phyloP scores from a whole-genome alignment of 1,284 basidiomycete genomes.

The Rhodotorula sp. region DNA sequence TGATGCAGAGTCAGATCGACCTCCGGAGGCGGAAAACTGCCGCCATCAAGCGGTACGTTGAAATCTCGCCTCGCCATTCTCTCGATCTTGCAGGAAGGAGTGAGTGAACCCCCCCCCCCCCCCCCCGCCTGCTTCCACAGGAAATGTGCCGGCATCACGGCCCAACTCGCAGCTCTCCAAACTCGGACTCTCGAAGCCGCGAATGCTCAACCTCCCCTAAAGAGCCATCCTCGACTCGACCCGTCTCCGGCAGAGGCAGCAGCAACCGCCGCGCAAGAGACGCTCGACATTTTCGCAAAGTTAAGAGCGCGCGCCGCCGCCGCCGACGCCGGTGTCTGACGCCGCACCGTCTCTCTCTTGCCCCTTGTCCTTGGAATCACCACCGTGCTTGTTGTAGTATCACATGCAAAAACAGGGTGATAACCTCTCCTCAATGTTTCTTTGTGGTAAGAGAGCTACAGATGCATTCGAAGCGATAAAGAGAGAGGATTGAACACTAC shows the following conservation, averaged over 20 bases:
- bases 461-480: background rate
- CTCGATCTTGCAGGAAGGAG: too few species aligned
- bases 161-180: conserved; percentile 6
- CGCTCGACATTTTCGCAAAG: conserved; percentile 4
- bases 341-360: too few species aligned
- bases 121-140: background rate
- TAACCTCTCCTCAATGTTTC: background rate
- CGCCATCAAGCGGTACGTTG: conserved; percentile 37
- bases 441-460: background rate
- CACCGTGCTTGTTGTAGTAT: background rate
- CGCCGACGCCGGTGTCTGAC: background rate
- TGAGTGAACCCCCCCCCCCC: background rate
- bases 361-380: too few species aligned
- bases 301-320: background rate
- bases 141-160: conserved; percentile 14
- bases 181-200: background rate
- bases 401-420: background rate
- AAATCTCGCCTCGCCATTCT: too few species aligned
- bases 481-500: background rate
- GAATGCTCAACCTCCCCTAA: background rate
- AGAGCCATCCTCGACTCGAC: background rate
- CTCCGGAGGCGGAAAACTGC: conserved; percentile 39
- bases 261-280: background rate
- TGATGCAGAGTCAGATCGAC: conserved; percentile 46
- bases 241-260: background rate